These are phyloP conservation scores for Tetracentron sinense DNA, from an alignment of 164 flowering plant species.

Conservation along the genomic window DNA sequence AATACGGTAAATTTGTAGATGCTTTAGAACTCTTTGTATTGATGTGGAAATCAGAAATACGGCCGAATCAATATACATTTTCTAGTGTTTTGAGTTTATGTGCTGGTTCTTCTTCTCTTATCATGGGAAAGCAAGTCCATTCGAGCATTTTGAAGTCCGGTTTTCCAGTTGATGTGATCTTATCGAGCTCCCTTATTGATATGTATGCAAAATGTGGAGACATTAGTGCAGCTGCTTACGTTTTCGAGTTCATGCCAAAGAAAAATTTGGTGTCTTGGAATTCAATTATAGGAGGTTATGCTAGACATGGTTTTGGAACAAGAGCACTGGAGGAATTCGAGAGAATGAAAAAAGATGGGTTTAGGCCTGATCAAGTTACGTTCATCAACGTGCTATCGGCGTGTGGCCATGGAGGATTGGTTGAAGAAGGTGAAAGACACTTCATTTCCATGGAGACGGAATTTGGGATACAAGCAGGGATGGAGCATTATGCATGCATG, in stretches of 20 bases:
- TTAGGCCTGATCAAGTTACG: constrained; percentile 46
- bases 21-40: constrained; percentile 37
- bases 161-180: constrained; percentile 30
- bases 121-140: constrained; percentile 48
- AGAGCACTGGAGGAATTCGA: no score
- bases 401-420: constrained; percentile 54
- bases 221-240: constrained; percentile 30
- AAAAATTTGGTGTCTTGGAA: no score
- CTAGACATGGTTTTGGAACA: no score
- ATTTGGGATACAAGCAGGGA: constrained; percentile 38
- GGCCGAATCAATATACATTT: constrained; percentile 40
- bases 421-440: constrained; percentile 41
- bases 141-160: constrained; percentile 33
- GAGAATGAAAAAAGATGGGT: no score
- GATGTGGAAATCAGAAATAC: constrained; percentile 35
- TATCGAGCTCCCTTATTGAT: constrained; percentile 44
- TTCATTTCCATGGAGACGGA: constrained; percentile 36
- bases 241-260: constrained; percentile 31
- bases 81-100: constrained; percentile 46
- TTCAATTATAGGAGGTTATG: no score
- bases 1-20: constrained; percentile 24
- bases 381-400: constrained; percentile 45
- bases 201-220: constrained; percentile 63
- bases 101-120: constrained; percentile 42
- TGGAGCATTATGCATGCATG: no score